Evolutionary conservation across 257 asterid species (phyloP), one percentile per base, ranked within the genome.

Genomic region (Jaltomata sinuosa): DNA sequence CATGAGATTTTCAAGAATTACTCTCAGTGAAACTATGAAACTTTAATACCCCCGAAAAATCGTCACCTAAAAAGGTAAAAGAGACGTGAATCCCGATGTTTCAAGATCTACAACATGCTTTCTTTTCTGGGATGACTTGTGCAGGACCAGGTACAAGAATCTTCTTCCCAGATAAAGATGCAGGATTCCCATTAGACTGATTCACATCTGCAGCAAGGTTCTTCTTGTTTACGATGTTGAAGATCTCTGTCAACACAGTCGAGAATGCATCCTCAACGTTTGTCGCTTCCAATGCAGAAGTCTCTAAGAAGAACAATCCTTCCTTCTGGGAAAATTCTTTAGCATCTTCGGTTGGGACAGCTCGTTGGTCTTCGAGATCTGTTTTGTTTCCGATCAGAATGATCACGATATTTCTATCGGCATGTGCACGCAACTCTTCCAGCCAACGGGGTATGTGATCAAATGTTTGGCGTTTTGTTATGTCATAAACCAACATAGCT

Each of bases 371-470:
- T 84, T 90, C 94, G 19, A 94, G 95, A 84, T 94, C 97, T 1
- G 92, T 87, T 89, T 94, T 94, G 92, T 94, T 94, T 40, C 97
- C 97, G 1, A 92, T 81, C 83, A 94, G 89, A 19, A 94, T 94
- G 81, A 94, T 92, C 40, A 94, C 97, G 8, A 92, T 93, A 87
- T 93, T 94, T 92, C 93, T 89, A 81, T 89, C 91, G 27, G 91
- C 91, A 76, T 89, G 91, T 54, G 86, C 87, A 10, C 91, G 89
- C 64, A 89, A 78, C 85, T 89, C 91, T 83, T 87, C 96, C 82
- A 94, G 88, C 97, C 97, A 94, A 12, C 97, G 93, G 64, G 96
- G 96, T 59, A 94, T 92, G 94, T 94, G 96, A 79, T 94, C 97
- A 74, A 94, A 94, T 21, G 96, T 89, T 45, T 85, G 92, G 42